A percentile compares a stretch with the other conserved stretches of the same genome.
These are phyloP conservation scores for Xylaria intraflava DNA, from an alignment of 495 filamentous ascomycete genomes.

Conservation along the genomic window DNA sequence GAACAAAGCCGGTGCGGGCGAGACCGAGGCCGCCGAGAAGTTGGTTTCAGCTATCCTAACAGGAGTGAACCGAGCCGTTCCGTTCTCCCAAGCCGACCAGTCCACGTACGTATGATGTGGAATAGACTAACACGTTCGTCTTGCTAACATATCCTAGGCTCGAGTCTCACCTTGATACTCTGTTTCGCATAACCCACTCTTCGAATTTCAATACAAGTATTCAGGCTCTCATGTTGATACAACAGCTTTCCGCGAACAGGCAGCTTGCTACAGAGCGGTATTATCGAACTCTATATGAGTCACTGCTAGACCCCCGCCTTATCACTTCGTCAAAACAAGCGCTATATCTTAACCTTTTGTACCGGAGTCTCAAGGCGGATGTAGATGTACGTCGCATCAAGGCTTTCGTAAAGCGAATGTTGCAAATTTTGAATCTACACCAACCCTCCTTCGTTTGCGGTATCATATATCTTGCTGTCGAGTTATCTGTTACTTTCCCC, in stretches of 20 bases:
- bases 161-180: slow-evolving; percentile 81
- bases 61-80: slow-evolving; percentile 91
- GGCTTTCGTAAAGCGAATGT: slow-evolving; percentile 86
- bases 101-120: slow-evolving; percentile 48
- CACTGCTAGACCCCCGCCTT: slow-evolving; percentile 81
- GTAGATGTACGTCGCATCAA: slow-evolving; percentile 82
- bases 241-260: slow-evolving; percentile 78
- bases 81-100: slow-evolving; percentile 77
- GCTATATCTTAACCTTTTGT: slow-evolving; percentile 87
- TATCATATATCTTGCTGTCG: slow-evolving; percentile 76
- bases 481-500: slow-evolving; percentile 69
- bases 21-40: slow-evolving; percentile 70
- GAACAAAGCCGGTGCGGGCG: slow-evolving; percentile 4
- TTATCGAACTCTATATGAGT: slow-evolving; percentile 92
- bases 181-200: slow-evolving; percentile 93
- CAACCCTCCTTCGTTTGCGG: slow-evolving; percentile 90
- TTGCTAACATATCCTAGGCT: slow-evolving; percentile 42
- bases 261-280: slow-evolving; percentile 76
- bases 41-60: slow-evolving; percentile 83
- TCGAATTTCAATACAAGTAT: slow-evolving; percentile 98
- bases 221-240: slow-evolving; percentile 91
- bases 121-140: not conserved
- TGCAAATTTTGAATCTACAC: slow-evolving; percentile 80
- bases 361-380: slow-evolving; percentile 79
- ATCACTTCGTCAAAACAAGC: slow-evolving; percentile 89